Base-by-base conservation (phyloP, 306 rosid genomes). In the Senna tora region DNA sequence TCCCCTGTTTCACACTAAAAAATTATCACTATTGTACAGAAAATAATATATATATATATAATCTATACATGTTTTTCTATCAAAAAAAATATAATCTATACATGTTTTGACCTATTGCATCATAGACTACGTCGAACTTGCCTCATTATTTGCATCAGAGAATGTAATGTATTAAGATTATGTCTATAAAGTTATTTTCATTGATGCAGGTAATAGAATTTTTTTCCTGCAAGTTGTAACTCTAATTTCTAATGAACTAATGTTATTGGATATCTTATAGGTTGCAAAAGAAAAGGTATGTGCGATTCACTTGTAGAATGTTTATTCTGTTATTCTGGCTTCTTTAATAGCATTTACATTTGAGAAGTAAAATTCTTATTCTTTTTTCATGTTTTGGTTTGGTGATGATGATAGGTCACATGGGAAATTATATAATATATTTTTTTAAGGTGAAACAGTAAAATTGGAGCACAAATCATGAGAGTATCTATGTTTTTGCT, bases 221-320 rank as follows among this genome's bases (percentile, higher is more conserved):
- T 28, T 0, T 30, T 50, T 8, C 10, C 59, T 70, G 30, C 30
- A 25, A 25, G 30, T 25, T 25, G 30, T 25, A 25, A 25, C 20
- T 63, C 36, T 21, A 22, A 19, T 60, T 20, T 63, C 52, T 21
- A 25, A 53, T 67, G 53, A 7, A 52, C 53, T 43, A 55, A 62
- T 61, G 32, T 65, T 64, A 16, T 62, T 78, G 21, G 47, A 70
- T 46, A 22, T n/a, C n/a, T n/a, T n/a, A n/a, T n/a, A n/a, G n/a
- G n/a, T n/a, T n/a, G 77, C 83, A 7, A 88, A 75, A 72, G 77
- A 65, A 81, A 93, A 90, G 98, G 96, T 92, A 74, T 36, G 82
- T 21, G 21, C 21, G 28, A 64, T 52, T 52, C 39, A 46, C 43
- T 19, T 14, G 50, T 19, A 4, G 41, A 19, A 46, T 14, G 22